Evolutionary conservation across 257 asterid species (phyloP).

Genomic region (Nyctanthes arbortristis): DNA sequence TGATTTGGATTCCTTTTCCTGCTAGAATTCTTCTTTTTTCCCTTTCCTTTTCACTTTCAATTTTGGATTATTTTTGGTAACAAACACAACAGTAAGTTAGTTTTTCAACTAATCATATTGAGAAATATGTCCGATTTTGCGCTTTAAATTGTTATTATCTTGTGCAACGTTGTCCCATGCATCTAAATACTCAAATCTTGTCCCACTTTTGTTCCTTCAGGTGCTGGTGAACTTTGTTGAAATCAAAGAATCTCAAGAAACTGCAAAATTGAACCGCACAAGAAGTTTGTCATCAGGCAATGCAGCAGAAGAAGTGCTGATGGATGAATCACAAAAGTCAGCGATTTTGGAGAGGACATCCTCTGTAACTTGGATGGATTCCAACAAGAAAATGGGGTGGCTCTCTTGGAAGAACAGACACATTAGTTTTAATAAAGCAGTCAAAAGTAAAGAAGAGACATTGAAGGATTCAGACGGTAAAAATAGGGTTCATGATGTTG

Average conservation of each 20-base stretch:
- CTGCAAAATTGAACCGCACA: not conserved
- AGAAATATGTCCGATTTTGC: not conserved
- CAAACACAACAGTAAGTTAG: too few species aligned
- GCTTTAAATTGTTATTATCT: not conserved
- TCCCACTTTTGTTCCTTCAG: constrained; percentile 27
- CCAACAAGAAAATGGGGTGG: constrained; percentile 48
- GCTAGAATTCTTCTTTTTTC: too few species aligned
- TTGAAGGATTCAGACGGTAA: too few species aligned
- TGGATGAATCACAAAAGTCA: constrained; percentile 32
- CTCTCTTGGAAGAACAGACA: constrained; percentile 65
- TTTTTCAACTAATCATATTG: too few species aligned
- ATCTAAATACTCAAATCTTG: too few species aligned
- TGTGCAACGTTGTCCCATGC: too few species aligned
- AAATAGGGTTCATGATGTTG: too few species aligned
- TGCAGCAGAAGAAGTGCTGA: constrained; percentile 28
- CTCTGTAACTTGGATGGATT: constrained; percentile 23
- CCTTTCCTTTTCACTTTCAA: too few species aligned
- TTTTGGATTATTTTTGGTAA: too few species aligned
- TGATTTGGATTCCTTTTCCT: too few species aligned
- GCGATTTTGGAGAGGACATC: constrained; percentile 5
- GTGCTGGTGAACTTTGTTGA: constrained; percentile 50
- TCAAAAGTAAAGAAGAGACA: constrained; percentile 39
- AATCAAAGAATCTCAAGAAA: constrained; percentile 34
- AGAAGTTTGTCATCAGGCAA: too few species aligned
- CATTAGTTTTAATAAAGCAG: constrained; percentile 51